These are phyloP conservation scores for Sporothrix globosa DNA, from an alignment of 2,329 filamentous ascomycete species.

Conservation along the genomic window DNA sequence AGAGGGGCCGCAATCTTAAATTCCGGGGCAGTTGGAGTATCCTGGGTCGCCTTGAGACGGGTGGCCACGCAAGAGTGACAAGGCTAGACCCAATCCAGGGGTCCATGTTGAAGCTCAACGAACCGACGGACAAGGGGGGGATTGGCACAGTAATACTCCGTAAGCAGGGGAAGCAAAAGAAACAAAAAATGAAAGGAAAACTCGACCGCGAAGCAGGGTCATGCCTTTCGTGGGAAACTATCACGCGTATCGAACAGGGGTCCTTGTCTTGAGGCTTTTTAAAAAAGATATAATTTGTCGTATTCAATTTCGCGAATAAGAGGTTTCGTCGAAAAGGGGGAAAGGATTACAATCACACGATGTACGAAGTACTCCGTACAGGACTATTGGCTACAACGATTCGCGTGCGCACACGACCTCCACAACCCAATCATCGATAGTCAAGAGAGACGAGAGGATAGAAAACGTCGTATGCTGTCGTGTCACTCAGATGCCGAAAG, in stretches of 20 bases:
- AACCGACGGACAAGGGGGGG: background rate
- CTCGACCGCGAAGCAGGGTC: background rate
- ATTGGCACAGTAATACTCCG: too few relatives aligned
- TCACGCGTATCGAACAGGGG: slow-evolving; percentile 10
- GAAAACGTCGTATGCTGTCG: background rate
- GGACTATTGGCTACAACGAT: background rate
- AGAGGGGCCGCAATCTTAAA: slow-evolving; percentile 27
- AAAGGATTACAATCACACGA: too few relatives aligned
- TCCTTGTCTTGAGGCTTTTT: background rate
- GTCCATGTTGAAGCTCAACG: background rate
- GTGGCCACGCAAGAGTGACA: slow-evolving; percentile 12
- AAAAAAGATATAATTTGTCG: background rate
- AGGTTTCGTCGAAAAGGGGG: background rate
- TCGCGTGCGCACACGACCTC: slow-evolving; percentile 2
- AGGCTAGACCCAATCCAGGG: slow-evolving; percentile 21
- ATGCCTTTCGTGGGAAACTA: background rate
- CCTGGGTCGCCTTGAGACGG: background rate
- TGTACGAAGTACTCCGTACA: too few relatives aligned
- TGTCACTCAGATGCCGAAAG: slow-evolving; percentile 2
- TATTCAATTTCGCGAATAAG: slow-evolving; percentile 11
- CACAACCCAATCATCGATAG: background rate
- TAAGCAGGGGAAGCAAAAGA: slow-evolving; percentile 9
- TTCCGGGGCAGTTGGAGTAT: slow-evolving; percentile 18
- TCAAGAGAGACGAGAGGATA: background rate
- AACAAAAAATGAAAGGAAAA: background rate